These are phyloP conservation scores for Thermomucor indicae-seudaticae DNA, from an alignment of 371 early-diverging fungal species.

Conservation along the genomic window DNA sequence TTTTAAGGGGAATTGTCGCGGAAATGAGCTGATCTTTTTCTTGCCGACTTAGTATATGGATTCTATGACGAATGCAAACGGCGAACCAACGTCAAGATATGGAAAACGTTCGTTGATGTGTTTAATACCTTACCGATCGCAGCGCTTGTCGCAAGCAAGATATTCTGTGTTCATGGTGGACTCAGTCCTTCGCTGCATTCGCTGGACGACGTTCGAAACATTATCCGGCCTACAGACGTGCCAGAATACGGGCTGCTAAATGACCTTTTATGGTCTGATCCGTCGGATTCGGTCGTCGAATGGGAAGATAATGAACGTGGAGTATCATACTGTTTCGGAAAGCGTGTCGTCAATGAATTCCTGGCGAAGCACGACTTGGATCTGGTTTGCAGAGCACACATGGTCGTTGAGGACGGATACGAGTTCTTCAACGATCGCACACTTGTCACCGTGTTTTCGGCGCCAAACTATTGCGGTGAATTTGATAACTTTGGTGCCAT, in stretches of 20 bases:
- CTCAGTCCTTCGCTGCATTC: slow-evolving; percentile 84
- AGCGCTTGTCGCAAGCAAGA: slow-evolving; percentile 90
- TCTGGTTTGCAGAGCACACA: slow-evolving; percentile 95
- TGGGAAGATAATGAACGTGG: slow-evolving; percentile 95
- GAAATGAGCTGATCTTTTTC: neutral
- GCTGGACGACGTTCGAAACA: slow-evolving; percentile 88
- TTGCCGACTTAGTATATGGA: slow-evolving; percentile 74
- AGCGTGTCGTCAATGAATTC: slow-evolving; percentile 84
- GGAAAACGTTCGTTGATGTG: slow-evolving; percentile 90
- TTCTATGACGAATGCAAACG: slow-evolving; percentile 99
- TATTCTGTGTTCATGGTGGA: slow-evolving; percentile 98
- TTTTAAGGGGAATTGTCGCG: neutral
- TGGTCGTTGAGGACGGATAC: slow-evolving; percentile 96
- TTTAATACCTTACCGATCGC: slow-evolving; percentile 95
- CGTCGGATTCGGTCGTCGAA: slow-evolving; percentile 76
- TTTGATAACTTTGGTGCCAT: slow-evolving; percentile 97
- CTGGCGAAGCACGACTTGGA: slow-evolving; percentile 91
- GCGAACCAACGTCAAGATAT: slow-evolving; percentile 89
- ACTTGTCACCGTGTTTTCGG: slow-evolving; percentile 92
- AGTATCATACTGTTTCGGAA: slow-evolving; percentile 87
- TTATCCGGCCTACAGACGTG: slow-evolving; percentile 93
- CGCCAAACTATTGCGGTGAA: slow-evolving; percentile 96
- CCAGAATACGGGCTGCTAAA: slow-evolving; percentile 90
- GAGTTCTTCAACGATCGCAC: slow-evolving; percentile 94
- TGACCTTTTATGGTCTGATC: slow-evolving; percentile 97